Base-by-base conservation (phyloP, 2,329 filamentous ascomycete species). In the Aspergillus udagawae region DNA sequence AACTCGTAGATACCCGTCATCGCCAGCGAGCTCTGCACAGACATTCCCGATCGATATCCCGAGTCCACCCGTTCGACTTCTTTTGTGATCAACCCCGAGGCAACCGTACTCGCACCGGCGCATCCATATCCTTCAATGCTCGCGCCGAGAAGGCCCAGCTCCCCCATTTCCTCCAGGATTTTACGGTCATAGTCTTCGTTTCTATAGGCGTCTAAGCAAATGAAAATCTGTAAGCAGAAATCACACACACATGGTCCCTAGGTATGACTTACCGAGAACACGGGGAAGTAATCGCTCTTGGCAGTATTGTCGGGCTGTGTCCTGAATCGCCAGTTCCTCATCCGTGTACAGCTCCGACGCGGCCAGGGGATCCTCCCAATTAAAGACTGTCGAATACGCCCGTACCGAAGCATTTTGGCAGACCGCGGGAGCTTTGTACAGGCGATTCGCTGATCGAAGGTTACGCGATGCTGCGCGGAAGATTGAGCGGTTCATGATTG, bases 1-100 rank as follows among this genome's bases (percentile, higher is more conserved):
- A 92, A 93, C 66, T 95, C 90, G 72, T 92, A 81, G 67, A 96
- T 96, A 27, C 90, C 91, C 23, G 91, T 92, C 92, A 96, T 96
- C 23, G 88, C 90, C n/a, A 96, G 80, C 1, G 92, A 94, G 59
- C 90, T 93, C 74, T 96, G 92, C 21, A 96, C 92, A 6, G 91
- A 95, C 88, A 96, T 95, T 63, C 90, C 92, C 51, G 91, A 95
- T 57, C 92, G 85, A 76, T 96, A 96, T 51, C 92, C 92, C 59
- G 90, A 94, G 72, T 96, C 92, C 28, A 96, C 90, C 56, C 91
- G 85, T 76, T 96, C 92, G 20, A 96, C 91, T 62, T 92, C 92
- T 70, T 91, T 86, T 21, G 91, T 95, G 73, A 96, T 96, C 62
- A 96, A 79, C 23, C 91, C 92, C n/a, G 88, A 89, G 8, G 92